Base-by-base conservation (phyloP, 352 stramenopile species). In the Peronospora destructor region DNA sequence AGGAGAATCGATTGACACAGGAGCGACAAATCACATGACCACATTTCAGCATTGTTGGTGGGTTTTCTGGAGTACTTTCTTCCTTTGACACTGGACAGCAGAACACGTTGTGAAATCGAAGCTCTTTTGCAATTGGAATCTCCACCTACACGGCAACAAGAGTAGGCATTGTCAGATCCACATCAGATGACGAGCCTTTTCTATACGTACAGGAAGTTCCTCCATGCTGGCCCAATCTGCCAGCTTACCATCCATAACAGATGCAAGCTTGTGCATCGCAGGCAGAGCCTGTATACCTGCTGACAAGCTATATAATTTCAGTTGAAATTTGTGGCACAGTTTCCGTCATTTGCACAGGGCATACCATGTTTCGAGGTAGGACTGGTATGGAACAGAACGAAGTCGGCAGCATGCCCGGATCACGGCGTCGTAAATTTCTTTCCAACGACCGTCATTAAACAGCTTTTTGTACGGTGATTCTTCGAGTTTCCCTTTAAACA, bases 31-130 rank as follows among this genome's bases (percentile, higher is more conserved):
- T 89, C 1, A 85, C 83, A 49, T 95, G 84, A 1, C 84, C 84
- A 37, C 84, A 95, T 53, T 91, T 91, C 13, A 95, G 66, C 43
- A 95, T 61, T 63, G 91, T 77, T 38, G 84, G 84, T 16, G 84
- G 83, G 37, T 95, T 94, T 0, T 73, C 70, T 19, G 77, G 69
- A n/a, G 81, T 84, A 56, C 77, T 89, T 49, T 90, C 79, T 64
- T 95, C 84, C 55, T 91, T 88, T 0, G 81, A 90, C 10, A 95
- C 81, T 16, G 84, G 84, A 30, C 84, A 95, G 25, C 79, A 85
- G 29, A 95, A 94, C 19, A 95, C 79, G 5, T 71, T 90, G 57
- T 95, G 84, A 56, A 93, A 95, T 17, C 80, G 80, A 49, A 88
- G 59, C 38, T 88, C 76, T 58, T 91, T 84, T 8, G 73, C 59